Evolutionary conservation across 2,329 filamentous ascomycete species (phyloP), one percentile per base, ranked within the genome.

Genomic region (Tolypocladium tundrense): DNA sequence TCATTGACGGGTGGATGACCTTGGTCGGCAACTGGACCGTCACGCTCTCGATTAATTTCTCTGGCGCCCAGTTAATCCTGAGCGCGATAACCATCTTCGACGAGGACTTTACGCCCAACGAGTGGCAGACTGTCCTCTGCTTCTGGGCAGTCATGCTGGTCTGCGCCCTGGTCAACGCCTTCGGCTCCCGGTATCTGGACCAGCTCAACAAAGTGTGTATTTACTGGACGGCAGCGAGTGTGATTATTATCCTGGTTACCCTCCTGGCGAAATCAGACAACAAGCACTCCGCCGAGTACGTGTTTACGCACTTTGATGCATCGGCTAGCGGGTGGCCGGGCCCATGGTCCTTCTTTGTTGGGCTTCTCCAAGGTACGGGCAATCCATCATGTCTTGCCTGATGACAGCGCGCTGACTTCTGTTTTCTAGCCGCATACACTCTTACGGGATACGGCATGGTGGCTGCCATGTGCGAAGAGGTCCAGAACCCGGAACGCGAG

Each of bases 111-210:
- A 75, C 77, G 43, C 65, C 82, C 3, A 73, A 86, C 63, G 66
- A 80, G 21, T 90, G 87, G 85, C 87, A 91, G 69, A 86, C 88
- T 57, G 90, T 91, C 67, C 73, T 90, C 50, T 87, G 90, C 62
- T 91, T 90, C 70, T 82, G 88, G 64, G 86, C 75, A n/a, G 85
- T 86, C 64, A 87, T 83, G 60, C 60, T 86, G 37, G 72, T 82
- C 21, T 85, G 84, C 48, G 85, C 88, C 60, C 59, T 83, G 56
- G 76, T 90, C 69, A 91, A 90, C 62, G 83, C 84, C 7, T 87
- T 90, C 63, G 78, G 80, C 33, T 72, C 72, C 19, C 62, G 67
- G 1, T 69, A 85, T 10, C 75, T 91, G 37, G 87, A 88, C 2
- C 76, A 81, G 39, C 78, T 91, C 66, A 91, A 87, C 70, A 86